Percentiles rank a stretch among this genome's conserved stretches.
These are phyloP conservation scores for Colletotrichum coccodes DNA, from an alignment of 2,329 filamentous ascomycete genomes.

Conservation along the genomic window DNA sequence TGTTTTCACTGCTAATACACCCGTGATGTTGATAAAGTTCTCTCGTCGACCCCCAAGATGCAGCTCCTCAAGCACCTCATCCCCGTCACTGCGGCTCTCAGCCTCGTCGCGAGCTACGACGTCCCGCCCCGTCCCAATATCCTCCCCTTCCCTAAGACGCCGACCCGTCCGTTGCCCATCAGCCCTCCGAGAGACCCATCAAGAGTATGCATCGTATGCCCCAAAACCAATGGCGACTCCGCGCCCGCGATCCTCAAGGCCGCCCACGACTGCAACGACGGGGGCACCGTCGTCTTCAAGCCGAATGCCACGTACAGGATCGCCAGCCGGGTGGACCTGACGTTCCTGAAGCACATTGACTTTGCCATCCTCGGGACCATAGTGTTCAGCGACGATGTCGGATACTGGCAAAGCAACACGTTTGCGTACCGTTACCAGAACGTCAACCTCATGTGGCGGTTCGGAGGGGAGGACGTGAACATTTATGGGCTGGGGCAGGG, in stretches of 20 bases:
- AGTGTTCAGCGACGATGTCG: conserved; percentile 71
- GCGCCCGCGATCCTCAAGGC: conserved; percentile 61
- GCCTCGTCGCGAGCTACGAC: background rate
- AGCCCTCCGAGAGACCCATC: background rate
- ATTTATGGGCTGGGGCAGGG: conserved; percentile 65
- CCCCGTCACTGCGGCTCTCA: background rate
- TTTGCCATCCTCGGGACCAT: conserved; percentile 65
- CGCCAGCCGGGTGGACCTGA: conserved; percentile 71
- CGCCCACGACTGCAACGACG: conserved; percentile 68
- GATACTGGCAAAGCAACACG: conserved; percentile 73
- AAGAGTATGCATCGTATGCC: background rate
- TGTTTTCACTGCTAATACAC: no score
- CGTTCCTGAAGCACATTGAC: conserved; percentile 71
- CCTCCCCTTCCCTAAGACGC: background rate
- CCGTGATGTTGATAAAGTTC: background rate
- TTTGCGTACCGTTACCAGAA: conserved; percentile 75
- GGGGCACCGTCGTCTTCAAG: conserved; percentile 67
- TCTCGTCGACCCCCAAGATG: background rate
- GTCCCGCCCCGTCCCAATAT: background rate
- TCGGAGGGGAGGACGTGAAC: conserved; percentile 58
- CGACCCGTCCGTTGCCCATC: background rate
- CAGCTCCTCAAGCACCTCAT: background rate
- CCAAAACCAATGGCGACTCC: background rate
- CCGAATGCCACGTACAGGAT: conserved; percentile 66
- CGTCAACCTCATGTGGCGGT: conserved; percentile 53